Evolutionary conservation across 345 rosid genomes (phyloP), one percentile per base, ranked within the genome.

Genomic region (Salix arbutifolia): DNA sequence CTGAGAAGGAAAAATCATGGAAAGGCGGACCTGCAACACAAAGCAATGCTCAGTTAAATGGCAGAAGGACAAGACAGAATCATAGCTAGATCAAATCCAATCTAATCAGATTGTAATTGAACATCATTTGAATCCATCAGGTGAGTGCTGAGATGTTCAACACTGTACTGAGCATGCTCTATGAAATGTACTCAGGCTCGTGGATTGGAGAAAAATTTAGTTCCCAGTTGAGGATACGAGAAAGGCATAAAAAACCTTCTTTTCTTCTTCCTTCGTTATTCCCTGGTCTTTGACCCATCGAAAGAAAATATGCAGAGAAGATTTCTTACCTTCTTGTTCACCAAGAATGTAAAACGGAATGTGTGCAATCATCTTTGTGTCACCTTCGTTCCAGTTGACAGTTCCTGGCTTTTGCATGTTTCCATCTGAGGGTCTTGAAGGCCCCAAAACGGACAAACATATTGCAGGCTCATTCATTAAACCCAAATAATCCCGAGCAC

Each of bases 401-500:
- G 87, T 84, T 44, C 96, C 98, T 1, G 94, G 97, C 65, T 79
- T 80, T 50, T 81, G 89, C 71, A 62, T 66, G 62, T 73, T 79
- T 31, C 80, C 88, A 12, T 74, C 87, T 46, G 97, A 79, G 79
- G 90, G 82, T 35, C 76, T 80, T 64, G 88, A 88, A 77, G 98
- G 90, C 74, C 99, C 97, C 77, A 95, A 81, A 71, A 95, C 84
- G 50, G 98, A 93, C 81, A 87, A 79, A 65, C 89, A 85, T 70
- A 91, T 89, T 67, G 91, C 94, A 76, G 97, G 96, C 71, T 93
- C 99, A 62, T 87, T 87, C 91, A 90, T 86, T 75, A 95, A 85
- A 75, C 98, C 97, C 62, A 95, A 75, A 82, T 90, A 95, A 86
- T 93, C 98, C 78, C 86, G 90, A 5, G 97, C 99, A 66, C 94